These are phyloP conservation scores for Triticum turgidum DNA, from an alignment of 176 grass and related monocot genomes.

Conservation along the genomic window DNA sequence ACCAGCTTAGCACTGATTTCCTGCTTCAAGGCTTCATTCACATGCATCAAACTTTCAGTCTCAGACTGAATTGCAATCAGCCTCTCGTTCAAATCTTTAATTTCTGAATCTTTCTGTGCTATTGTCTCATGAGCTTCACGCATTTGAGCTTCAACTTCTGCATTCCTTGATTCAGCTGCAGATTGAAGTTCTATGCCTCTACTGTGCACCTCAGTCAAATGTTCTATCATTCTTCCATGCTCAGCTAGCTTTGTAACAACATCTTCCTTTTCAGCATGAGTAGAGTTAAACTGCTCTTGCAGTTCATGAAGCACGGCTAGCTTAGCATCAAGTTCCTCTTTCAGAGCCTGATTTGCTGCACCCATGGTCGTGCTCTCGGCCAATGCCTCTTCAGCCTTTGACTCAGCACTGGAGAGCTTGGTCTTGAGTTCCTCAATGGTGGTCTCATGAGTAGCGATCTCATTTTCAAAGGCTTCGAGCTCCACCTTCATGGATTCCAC, in stretches of 20 bases:
- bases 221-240: constrained; percentile 44
- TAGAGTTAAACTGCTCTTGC: constrained; percentile 55
- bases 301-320: constrained; percentile 52
- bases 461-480: constrained; percentile 66
- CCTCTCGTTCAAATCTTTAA: constrained; percentile 67
- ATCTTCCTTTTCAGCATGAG: constrained; percentile 55
- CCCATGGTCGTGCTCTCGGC: constrained; percentile 46
- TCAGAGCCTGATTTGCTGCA: constrained; percentile 48
- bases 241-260: constrained; percentile 40
- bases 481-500: constrained; percentile 70
- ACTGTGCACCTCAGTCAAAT: constrained; percentile 51
- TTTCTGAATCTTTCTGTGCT: constrained; percentile 54
- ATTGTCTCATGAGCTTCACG: constrained; percentile 44
- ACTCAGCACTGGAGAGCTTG: constrained; percentile 52
- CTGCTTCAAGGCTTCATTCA: constrained; percentile 61
- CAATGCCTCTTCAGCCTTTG: constrained; percentile 48
- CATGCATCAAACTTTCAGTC: constrained; percentile 38
- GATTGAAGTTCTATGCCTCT: constrained; percentile 56
- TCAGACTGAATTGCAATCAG: constrained; percentile 65
- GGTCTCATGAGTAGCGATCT: constrained; percentile 59
- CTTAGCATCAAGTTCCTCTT: constrained; percentile 67
- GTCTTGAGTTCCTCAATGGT: constrained; percentile 59
- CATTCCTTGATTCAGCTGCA: constrained; percentile 47
- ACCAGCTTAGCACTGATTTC: constrained; percentile 49
- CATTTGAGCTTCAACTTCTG: constrained; percentile 54